Conservation (phyloP, 495 filamentous ascomycete species). For the Thermothielavioides terrestris region DNA sequence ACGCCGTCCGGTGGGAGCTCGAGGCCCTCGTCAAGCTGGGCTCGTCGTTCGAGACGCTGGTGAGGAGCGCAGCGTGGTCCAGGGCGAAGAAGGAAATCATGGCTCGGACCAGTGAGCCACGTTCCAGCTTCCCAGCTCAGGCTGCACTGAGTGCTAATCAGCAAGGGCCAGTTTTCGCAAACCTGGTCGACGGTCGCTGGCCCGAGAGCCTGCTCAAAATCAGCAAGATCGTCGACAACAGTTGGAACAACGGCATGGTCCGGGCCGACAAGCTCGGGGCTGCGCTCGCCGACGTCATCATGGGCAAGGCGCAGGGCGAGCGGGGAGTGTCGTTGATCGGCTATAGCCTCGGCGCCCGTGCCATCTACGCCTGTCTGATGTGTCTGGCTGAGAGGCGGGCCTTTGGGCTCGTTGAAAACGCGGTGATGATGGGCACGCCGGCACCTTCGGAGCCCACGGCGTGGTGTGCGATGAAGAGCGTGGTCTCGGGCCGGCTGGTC, state of each 20-base stretch:
- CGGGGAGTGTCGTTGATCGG: constrained; percentile 81
- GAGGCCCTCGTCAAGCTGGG: constrained; percentile 71
- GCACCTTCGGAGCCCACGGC: constrained; percentile 49
- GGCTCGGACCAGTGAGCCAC: constrained; percentile 33
- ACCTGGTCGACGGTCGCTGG: constrained; percentile 62
- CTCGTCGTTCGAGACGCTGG: constrained; percentile 59
- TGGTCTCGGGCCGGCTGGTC: constrained; percentile 47
- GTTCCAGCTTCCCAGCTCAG: constrained; percentile 3
- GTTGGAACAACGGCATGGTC: constrained; percentile 73
- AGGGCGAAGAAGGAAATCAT: constrained; percentile 70
- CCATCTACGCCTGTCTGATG: constrained; percentile 77
- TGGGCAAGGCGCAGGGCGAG: constrained; percentile 82
- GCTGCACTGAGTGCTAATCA: constrained; percentile 30
- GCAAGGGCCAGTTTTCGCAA: constrained; percentile 53
- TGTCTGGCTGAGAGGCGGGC: constrained; percentile 64
- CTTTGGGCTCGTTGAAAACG: constrained; percentile 82
- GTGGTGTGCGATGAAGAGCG: constrained; percentile 48
- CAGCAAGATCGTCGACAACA: constrained; percentile 76
- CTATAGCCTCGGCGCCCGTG: constrained; percentile 82
- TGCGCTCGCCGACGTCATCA: constrained; percentile 78
- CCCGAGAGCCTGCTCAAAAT: constrained; percentile 72
- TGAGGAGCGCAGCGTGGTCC: constrained; percentile 69
- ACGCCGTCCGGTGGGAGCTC: constrained; percentile 77
- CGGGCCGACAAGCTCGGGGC: constrained; percentile 81
- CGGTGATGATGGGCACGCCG: constrained; percentile 74